Evolutionary conservation across 192 early-diverging fungal species (phyloP), one percentile per base, ranked within the genome.

Genomic region (Coemansia brasiliensis): DNA sequence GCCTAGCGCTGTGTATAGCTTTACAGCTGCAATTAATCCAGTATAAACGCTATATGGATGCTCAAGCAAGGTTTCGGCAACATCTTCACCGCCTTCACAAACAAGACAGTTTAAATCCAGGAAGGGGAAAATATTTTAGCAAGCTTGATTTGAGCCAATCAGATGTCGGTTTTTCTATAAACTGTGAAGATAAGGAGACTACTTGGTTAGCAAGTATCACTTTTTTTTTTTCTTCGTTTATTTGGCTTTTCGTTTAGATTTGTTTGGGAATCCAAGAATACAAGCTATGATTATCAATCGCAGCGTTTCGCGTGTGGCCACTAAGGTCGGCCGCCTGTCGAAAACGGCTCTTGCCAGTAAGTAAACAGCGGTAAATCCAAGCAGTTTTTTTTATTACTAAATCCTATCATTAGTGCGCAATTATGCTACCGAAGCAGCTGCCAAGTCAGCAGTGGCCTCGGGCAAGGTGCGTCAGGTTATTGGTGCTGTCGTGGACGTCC

Each of bases 401-500:
- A 40, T 12, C 18, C 12, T 13, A 18, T 44, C 11, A 29, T 44
- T 77, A 77, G 74, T 70, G 51, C 84, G 84, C 63, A 63, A 68
- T 80, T 87, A 86, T 67, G 88, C 86, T 42, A 80, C 88, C 51
- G 86, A 72, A 56, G 41, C 75, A 18, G 65, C 57, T 12, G 50
- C 66, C 67, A 61, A 83, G 51, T 64, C 83, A 43, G 70, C 72
- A 39, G 74, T 73, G 41, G 75, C 80, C 37, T 92, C 80, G 39
- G 95, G 95, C 70, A 74, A 88, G 78, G 85, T 97, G 82, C 91
- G 92, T 60, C 84, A 87, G 65, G 93, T 97, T 61, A 97, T 97
- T 82, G 95, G 95, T 86, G 93, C 95, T 83, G 95, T 97, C 79
- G 95, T 97, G 68, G 95, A 97, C 62, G 95, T 97, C 58, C 94